Evolutionary conservation across 768 basidiomycete genomes (phyloP).

Genomic region (Lactifluus echinatus): DNA sequence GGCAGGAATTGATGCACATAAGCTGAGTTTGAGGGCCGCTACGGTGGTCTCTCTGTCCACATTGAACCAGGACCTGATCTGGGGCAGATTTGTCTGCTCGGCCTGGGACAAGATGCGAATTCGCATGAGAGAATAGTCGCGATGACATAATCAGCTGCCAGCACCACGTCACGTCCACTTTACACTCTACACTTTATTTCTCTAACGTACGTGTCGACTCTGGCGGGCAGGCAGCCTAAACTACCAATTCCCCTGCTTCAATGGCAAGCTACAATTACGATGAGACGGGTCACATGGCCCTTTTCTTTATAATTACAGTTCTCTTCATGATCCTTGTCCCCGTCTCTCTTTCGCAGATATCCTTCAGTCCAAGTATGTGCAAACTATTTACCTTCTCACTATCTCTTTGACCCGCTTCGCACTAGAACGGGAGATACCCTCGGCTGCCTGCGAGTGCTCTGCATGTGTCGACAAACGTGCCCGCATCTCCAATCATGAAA

Average conservation of each 20-base stretch:
- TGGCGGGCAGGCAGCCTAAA: not conserved
- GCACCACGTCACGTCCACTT: not conserved
- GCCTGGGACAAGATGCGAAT: slow-evolving; percentile 13
- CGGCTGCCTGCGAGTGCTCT: slow-evolving; percentile 16
- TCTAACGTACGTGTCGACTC: not conserved
- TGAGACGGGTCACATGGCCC: slow-evolving; percentile 77
- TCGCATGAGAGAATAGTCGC: slow-evolving; percentile 7
- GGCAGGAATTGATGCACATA: slow-evolving; percentile 11
- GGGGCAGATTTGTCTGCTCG: slow-evolving; percentile 9
- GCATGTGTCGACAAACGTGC: slow-evolving; percentile 26
- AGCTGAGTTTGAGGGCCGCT: slow-evolving; percentile 2
- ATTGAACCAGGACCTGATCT: slow-evolving; percentile 19
- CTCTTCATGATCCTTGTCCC: slow-evolving; percentile 79
- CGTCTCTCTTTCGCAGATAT: slow-evolving; percentile 41
- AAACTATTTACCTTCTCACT: not conserved
- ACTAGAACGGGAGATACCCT: slow-evolving; percentile 7
- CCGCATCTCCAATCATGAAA: slow-evolving; percentile 23
- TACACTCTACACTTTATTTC: no score
- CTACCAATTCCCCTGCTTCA: not conserved
- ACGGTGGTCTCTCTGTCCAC: not conserved
- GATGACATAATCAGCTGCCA: slow-evolving; percentile 18
- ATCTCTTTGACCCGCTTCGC: not conserved
- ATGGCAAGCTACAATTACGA: slow-evolving; percentile 85
- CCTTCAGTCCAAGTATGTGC: slow-evolving; percentile 2
- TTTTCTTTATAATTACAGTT: slow-evolving; percentile 87